A percentile compares a stretch with the other conserved stretches of the same genome.
These are phyloP conservation scores for Phytophthora lateralis DNA, from an alignment of 352 stramenopile genomes.

Conservation along the genomic window DNA sequence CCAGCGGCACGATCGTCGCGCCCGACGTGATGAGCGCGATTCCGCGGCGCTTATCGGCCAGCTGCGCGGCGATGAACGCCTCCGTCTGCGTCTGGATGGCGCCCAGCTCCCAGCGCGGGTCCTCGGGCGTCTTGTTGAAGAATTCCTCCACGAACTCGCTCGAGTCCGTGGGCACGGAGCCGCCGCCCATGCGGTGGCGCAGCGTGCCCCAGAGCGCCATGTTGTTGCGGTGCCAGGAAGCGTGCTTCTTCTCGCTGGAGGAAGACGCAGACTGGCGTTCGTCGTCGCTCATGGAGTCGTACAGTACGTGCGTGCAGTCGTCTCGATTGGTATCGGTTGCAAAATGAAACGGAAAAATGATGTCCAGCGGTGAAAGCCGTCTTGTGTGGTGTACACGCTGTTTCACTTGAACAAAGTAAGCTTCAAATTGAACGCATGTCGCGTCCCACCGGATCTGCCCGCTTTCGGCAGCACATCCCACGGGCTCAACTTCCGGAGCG, in stretches of 20 bases:
- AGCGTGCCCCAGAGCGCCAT: constrained; percentile 88
- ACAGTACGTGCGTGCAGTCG: neutral
- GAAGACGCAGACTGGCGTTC: constrained; percentile 30
- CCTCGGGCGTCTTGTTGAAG: constrained; percentile 75
- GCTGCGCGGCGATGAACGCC: constrained; percentile 64
- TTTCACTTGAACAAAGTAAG: constrained; percentile 3
- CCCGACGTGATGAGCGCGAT: constrained; percentile 85
- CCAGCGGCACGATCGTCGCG: constrained; percentile 79
- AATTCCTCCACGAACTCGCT: constrained; percentile 81
- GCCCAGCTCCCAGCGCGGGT: constrained; percentile 61
- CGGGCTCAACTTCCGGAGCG: neutral
- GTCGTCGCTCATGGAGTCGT: constrained; percentile 23
- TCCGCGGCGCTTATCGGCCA: constrained; percentile 60
- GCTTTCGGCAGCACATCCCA: neutral
- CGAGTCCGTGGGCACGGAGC: constrained; percentile 61
- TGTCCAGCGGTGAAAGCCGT: neutral
- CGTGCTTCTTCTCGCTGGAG: constrained; percentile 15
- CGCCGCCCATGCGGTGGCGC: constrained; percentile 75
- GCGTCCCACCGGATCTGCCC: neutral
- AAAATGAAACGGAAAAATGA: constrained; percentile 24
- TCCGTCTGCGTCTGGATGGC: constrained; percentile 44
- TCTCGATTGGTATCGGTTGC: constrained; percentile 22
- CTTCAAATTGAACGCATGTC: constrained; percentile 3
- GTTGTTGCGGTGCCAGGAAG: constrained; percentile 28
- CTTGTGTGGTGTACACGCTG: constrained; percentile 4